Percentiles rank a stretch among this genome's conserved stretches.
Evolutionary conservation across 2,329 filamentous ascomycete genomes (phyloP).

Genomic region (Sclerotinia spermophila): DNA sequence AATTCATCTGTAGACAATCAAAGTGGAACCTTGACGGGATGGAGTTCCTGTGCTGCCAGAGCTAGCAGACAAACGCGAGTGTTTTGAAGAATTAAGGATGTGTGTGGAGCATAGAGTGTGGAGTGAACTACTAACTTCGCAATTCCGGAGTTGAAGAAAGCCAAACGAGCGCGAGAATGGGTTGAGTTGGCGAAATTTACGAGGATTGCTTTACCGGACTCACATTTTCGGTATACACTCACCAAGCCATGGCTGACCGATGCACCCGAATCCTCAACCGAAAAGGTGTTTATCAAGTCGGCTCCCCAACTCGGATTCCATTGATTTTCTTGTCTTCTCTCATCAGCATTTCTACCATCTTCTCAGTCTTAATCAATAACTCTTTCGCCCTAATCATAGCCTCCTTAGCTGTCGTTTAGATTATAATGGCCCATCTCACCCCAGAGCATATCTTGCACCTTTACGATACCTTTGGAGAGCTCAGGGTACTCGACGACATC

Average conservation of each 20-base stretch:
- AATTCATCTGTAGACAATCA: background rate
- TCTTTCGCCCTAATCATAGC: conserved; percentile 6
- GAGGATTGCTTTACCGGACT: conserved; percentile 4
- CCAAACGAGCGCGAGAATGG: background rate
- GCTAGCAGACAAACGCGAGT: background rate
- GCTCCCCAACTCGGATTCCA: background rate
- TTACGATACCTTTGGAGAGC: conserved; percentile 21
- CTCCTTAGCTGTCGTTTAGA: conserved; percentile 6
- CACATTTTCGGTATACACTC: conserved; percentile 8
- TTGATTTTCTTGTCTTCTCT: conserved; percentile 2
- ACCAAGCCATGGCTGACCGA: conserved; percentile 1
- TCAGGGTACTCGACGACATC: conserved; percentile 25
- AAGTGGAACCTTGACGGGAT: background rate
- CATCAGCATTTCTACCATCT: background rate
- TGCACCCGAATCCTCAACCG: background rate
- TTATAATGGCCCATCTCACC: conserved; percentile 21
- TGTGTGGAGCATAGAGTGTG: background rate
- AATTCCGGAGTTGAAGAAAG: background rate
- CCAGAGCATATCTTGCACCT: conserved; percentile 19
- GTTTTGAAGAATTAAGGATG: conserved; percentile 3
- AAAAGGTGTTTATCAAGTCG: conserved; percentile 14
- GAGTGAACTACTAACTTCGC: background rate
- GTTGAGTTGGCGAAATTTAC: background rate
- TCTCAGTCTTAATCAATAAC: background rate
- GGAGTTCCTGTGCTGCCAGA: background rate